Conservation (phyloP, 805 yeast species). For the Starmerella apis region DNA sequence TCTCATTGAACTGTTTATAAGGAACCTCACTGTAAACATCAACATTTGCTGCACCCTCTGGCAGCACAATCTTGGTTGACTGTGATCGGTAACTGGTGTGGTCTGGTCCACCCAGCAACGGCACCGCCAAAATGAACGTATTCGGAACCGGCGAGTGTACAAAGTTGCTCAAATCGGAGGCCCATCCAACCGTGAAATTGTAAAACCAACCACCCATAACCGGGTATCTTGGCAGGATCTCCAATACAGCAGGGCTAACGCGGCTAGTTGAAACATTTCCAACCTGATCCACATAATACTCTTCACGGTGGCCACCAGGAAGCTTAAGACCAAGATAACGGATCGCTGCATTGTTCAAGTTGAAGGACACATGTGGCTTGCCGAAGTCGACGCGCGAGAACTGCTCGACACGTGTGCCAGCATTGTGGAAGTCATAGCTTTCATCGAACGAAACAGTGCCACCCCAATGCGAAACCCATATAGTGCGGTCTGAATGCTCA, state of each 20-base stretch:
- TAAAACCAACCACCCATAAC: slow-evolving; percentile 92
- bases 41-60: slow-evolving; percentile 70
- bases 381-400: slow-evolving; percentile 75
- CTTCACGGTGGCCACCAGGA: slow-evolving; percentile 45
- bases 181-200: slow-evolving; percentile 95
- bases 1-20: not conserved
- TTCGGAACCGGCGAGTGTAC: slow-evolving; percentile 41
- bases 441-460: slow-evolving; percentile 67
- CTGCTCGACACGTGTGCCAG: slow-evolving; percentile 52
- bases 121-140: slow-evolving; percentile 52
- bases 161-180: slow-evolving; percentile 45
- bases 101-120: slow-evolving; percentile 59
- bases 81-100: slow-evolving; percentile 54
- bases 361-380: slow-evolving; percentile 39
- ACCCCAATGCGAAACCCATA: slow-evolving; percentile 87
- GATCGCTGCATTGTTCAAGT: slow-evolving; percentile 48
- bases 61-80: slow-evolving; percentile 55
- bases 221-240: slow-evolving; percentile 83
- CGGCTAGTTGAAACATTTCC: slow-evolving; percentile 81
- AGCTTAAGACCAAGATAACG: slow-evolving; percentile 50
- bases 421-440: slow-evolving; percentile 67
- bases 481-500: slow-evolving; percentile 51
- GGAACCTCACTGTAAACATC: slow-evolving; percentile 42
- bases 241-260: slow-evolving; percentile 34
- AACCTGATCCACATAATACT: slow-evolving; percentile 77